These are phyloP conservation scores for Letharia lupina DNA, from an alignment of 495 filamentous ascomycete species.

Conservation along the genomic window DNA sequence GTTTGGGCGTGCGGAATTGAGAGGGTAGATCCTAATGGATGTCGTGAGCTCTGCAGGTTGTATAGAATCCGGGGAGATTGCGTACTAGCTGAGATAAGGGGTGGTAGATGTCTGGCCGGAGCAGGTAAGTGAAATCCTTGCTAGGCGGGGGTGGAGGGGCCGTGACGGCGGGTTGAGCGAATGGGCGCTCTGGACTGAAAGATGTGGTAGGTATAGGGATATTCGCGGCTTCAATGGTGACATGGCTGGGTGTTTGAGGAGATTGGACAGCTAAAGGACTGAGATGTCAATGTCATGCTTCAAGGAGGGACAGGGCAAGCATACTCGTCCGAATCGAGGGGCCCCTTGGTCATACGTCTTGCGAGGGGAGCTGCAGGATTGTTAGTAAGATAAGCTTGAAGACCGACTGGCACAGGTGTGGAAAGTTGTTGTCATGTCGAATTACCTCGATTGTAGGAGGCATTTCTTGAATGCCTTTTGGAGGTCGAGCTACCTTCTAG, in stretches of 20 bases:
- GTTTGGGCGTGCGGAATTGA: conserved; percentile 42
- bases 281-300: conserved; percentile 21
- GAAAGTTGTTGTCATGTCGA: background rate
- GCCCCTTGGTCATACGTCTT: conserved; percentile 46
- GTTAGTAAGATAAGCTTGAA: conserved; percentile 21
- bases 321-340: conserved; percentile 45
- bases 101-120: conserved; percentile 73
- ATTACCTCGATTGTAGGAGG: conserved; percentile 19
- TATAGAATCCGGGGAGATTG: background rate
- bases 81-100: conserved; percentile 10
- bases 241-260: conserved; percentile 1
- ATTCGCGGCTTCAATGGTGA: conserved; percentile 11
- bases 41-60: conserved; percentile 17
- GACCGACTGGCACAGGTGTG: background rate
- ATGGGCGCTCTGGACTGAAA: conserved; percentile 25
- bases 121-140: conserved; percentile 73
- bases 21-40: conserved; percentile 38
- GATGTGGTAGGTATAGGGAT: conserved; percentile 17
- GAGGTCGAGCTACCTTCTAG: conserved; percentile 5
- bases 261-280: conserved; percentile 19
- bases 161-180: conserved; percentile 24
- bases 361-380: conserved; percentile 36
- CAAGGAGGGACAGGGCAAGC: conserved; percentile 12
- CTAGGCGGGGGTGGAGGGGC: conserved; percentile 27
- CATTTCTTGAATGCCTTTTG: conserved; percentile 21